These are phyloP conservation scores for Adiantum capillusveneris DNA, from an alignment of 75 land plant species.

Conservation along the genomic window DNA sequence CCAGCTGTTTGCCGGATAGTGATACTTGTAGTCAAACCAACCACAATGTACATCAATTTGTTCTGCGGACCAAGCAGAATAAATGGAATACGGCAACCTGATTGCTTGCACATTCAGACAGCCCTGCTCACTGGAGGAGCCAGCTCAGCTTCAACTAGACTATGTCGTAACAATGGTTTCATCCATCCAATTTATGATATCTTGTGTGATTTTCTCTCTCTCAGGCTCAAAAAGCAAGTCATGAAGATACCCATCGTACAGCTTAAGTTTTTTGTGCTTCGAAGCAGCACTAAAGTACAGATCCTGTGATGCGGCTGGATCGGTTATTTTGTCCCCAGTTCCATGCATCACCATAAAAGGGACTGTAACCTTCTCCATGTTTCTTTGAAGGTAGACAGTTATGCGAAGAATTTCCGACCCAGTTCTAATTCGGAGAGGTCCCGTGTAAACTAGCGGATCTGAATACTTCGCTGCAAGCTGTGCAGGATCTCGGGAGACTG, in stretches of 20 bases:
- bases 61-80: no score
- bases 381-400: constrained; percentile 56
- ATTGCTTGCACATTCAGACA: no score
- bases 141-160: no score
- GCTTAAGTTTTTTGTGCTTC: constrained; percentile 51
- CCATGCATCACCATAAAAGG: constrained; percentile 93
- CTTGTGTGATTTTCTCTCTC: constrained; percentile 53
- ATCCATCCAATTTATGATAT: constrained; percentile 82
- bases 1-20: no score
- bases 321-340: constrained; percentile 80
- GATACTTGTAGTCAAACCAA: no score
- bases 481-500: constrained; percentile 85
- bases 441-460: constrained; percentile 92
- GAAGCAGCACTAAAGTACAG: constrained; percentile 65
- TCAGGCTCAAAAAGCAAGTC: constrained; percentile 92
- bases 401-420: constrained; percentile 88
- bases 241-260: constrained; percentile 79
- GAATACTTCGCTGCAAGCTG: constrained; percentile 82
- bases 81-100: no score
- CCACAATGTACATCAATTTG: no score
- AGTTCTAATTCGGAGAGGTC: constrained; percentile 81
- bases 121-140: no score
- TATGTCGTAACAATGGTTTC: no score
- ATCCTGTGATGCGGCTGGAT: constrained; percentile 72
- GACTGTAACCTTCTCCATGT: constrained; percentile 48